Evolutionary conservation across 2,329 filamentous ascomycete species (phyloP).

Genomic region (Madurella fahalii): DNA sequence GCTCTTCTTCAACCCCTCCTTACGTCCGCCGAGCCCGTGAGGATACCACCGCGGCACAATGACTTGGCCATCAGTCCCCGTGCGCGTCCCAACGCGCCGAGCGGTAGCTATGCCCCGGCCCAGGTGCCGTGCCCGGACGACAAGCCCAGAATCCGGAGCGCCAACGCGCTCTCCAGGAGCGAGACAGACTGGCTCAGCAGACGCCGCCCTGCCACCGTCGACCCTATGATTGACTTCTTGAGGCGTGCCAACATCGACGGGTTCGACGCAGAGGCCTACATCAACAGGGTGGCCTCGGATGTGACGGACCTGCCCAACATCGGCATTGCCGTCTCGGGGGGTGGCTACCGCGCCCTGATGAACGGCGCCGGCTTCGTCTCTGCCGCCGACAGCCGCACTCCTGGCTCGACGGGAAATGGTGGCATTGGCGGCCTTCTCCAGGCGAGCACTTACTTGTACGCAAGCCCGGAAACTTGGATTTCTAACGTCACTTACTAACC

Average conservation of each 20-base stretch:
- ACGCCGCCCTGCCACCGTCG: conserved; percentile 67
- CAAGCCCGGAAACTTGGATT: background rate
- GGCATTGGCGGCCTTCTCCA: conserved; percentile 80
- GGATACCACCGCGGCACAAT: conserved; percentile 5
- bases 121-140: conserved; percentile 63
- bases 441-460: conserved; percentile 66
- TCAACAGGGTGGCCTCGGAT: conserved; percentile 63
- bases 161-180: conserved; percentile 57
- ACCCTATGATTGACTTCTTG: conserved; percentile 72
- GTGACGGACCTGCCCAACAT: conserved; percentile 53
- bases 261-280: conserved; percentile 72
- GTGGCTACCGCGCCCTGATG: conserved; percentile 82
- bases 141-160: conserved; percentile 65
- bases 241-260: conserved; percentile 66
- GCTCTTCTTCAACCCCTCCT: conserved; percentile 8
- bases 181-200: conserved; percentile 71
- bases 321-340: conserved; percentile 74
- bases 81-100: conserved; percentile 36
- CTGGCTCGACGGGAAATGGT: conserved; percentile 55
- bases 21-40: conserved; percentile 19
- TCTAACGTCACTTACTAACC: background rate
- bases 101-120: conserved; percentile 67
- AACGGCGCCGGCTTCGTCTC: conserved; percentile 76
- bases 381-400: conserved; percentile 72
- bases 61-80: conserved; percentile 23